These are phyloP conservation scores for Penicillium sp. DNA, from an alignment of 2,329 filamentous ascomycete species.

Conservation along the genomic window DNA sequence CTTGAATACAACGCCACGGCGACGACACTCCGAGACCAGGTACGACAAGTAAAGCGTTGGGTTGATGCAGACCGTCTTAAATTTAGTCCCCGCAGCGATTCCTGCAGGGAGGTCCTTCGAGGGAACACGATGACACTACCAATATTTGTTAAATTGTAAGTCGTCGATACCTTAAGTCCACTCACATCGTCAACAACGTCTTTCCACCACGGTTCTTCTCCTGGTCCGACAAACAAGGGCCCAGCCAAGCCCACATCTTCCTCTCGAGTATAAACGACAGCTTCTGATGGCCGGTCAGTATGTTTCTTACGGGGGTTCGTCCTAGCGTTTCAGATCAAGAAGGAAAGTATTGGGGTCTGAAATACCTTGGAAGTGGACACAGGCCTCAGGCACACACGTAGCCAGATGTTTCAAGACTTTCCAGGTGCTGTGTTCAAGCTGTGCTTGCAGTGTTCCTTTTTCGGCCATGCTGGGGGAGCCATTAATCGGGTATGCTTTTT, in stretches of 20 bases:
- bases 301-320: background rate
- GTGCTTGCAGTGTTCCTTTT: conserved; percentile 14
- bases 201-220: background rate
- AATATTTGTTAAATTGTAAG: background rate
- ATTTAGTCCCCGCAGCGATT: conserved; percentile 12
- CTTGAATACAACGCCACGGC: conserved; percentile 2
- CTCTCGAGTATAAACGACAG: background rate
- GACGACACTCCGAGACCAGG: background rate
- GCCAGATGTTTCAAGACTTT: conserved; percentile 57
- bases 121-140: background rate
- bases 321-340: too few species aligned
- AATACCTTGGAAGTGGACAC: conserved; percentile 70
- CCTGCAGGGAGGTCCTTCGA: background rate
- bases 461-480: background rate
- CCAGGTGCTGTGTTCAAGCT: conserved; percentile 54
- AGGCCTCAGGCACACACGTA: conserved; percentile 66
- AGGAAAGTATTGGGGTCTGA: background rate
- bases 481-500: background rate
- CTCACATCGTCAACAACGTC: background rate
- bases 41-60: conserved; percentile 1
- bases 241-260: background rate
- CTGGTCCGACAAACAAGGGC: background rate
- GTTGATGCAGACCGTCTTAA: conserved; percentile 30
- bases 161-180: background rate
- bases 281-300: background rate